These are phyloP conservation scores for Magnaporthiopsis rhizophila DNA, from an alignment of 2,329 filamentous ascomycete genomes.

Conservation along the genomic window DNA sequence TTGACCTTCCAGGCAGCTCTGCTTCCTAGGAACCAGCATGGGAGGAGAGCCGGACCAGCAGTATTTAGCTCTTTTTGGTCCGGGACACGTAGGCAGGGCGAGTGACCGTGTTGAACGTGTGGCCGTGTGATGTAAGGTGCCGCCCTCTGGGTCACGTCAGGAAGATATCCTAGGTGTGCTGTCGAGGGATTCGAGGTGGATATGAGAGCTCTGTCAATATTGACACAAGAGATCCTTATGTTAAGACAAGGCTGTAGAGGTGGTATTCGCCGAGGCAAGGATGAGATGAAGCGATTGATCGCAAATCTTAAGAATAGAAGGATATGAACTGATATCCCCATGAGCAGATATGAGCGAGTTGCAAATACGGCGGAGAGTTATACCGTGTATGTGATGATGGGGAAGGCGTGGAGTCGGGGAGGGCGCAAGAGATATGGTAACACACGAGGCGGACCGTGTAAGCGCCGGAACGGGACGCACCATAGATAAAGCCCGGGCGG, in stretches of 20 bases:
- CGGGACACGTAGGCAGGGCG: too few relatives aligned
- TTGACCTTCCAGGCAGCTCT: neutral
- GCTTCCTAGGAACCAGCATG: neutral
- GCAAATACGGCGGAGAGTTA: neutral
- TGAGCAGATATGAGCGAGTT: neutral
- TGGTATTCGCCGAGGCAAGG: neutral
- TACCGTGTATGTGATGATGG: neutral
- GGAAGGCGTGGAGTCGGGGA: too few relatives aligned
- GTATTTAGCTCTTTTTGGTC: too few relatives aligned
- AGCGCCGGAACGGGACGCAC: neutral
- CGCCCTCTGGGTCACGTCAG: neutral
- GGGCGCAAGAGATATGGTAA: neutral
- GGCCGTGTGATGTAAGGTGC: neutral
- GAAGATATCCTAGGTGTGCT: neutral
- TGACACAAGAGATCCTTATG: neutral
- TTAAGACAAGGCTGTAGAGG: neutral
- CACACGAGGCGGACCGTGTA: neutral
- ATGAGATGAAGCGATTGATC: neutral
- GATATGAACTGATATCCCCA: neutral
- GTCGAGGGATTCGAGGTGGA: too few relatives aligned
- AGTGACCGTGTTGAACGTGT: neutral
- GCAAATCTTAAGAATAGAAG: neutral
- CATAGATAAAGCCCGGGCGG: neutral
- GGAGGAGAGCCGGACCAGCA: too few relatives aligned
- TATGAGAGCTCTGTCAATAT: neutral